Conservation (phyloP, 176 grass and related monocot species). For the Ananas comosus region DNA sequence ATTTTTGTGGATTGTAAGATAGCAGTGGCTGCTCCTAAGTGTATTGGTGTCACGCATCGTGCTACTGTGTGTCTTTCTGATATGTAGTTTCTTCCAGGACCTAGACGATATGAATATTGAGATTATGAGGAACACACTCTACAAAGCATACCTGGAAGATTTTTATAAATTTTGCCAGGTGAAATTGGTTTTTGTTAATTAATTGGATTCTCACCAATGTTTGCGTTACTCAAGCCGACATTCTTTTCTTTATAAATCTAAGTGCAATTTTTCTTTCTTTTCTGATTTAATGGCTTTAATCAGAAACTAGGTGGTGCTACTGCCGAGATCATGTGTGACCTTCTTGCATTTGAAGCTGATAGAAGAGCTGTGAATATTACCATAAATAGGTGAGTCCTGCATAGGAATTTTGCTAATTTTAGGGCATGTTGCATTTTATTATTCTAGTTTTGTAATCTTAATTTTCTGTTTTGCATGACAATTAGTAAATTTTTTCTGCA, state of each 20-base stretch:
- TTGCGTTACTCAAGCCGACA: too few species aligned
- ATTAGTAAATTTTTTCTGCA: too few species aligned
- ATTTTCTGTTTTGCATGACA: too few species aligned
- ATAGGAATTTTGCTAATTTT: not conserved
- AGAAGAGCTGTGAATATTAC: conserved; percentile 99
- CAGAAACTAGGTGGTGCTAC: conserved; percentile 99
- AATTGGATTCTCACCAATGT: too few species aligned
- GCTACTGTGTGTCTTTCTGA: not conserved
- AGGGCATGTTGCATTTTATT: not conserved
- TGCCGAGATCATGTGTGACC: conserved; percentile 93
- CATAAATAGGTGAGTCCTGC: conserved; percentile 61
- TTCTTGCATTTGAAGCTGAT: conserved; percentile 96
- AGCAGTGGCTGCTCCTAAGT: not conserved
- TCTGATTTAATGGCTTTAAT: conserved; percentile 17
- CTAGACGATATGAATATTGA: conserved; percentile 99
- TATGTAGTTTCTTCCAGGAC: conserved; percentile 48
- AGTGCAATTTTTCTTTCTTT: not conserved
- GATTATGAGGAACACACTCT: conserved; percentile 99
- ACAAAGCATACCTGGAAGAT: conserved; percentile 99
- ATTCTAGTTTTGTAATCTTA: not conserved
- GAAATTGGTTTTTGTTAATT: conserved; percentile 12
- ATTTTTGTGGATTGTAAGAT: not conserved
- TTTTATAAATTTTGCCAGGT: conserved; percentile 95
- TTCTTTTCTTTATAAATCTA: not conserved
- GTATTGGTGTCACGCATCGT: conserved; percentile 7